Percentiles rank a stretch among this genome's conserved stretches.
Conservation (phyloP, 129 eudicot species). For the Helianthus tuberosus region DNA sequence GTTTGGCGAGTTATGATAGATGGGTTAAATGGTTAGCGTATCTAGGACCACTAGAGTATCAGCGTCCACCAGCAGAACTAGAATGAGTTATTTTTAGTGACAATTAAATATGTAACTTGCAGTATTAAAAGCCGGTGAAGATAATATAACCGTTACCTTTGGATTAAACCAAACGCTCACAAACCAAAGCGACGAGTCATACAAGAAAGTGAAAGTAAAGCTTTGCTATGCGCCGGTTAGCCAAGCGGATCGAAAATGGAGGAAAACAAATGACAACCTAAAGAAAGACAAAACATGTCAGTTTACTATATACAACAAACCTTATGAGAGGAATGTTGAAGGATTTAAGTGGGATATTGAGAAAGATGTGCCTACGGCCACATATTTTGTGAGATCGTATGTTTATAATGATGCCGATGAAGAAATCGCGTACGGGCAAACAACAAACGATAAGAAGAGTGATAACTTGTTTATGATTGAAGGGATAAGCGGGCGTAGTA, state of each 20-base stretch:
- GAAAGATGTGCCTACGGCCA: conserved; percentile 41
- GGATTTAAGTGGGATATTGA: conserved; percentile 35
- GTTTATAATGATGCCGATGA: conserved; percentile 27
- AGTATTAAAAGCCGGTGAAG: conserved; percentile 49
- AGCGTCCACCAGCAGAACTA: too few relatives aligned
- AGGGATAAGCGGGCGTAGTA: conserved; percentile 42
- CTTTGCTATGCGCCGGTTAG: conserved; percentile 50
- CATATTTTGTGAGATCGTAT: conserved; percentile 44
- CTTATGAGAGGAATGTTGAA: conserved; percentile 26
- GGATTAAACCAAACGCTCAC: conserved; percentile 31
- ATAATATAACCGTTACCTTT: conserved; percentile 27
- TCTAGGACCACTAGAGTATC: too few relatives aligned
- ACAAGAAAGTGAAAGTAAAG: conserved; percentile 38
- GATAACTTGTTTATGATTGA: conserved; percentile 36
- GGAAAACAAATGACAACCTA: conserved; percentile 36
- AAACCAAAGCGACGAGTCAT: conserved; percentile 24
- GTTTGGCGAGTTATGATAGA: neutral
- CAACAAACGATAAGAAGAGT: conserved; percentile 35
- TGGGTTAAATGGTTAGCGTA: neutral
- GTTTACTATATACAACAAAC: conserved; percentile 28
- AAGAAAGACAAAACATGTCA: conserved; percentile 52
- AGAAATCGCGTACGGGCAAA: conserved; percentile 42
- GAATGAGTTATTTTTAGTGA: neutral
- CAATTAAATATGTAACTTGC: conserved; percentile 13
- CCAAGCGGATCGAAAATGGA: conserved; percentile 49